Evolutionary conservation across 2,329 filamentous ascomycete genomes (phyloP).

Genomic region (Chrysoporthe puriensis): DNA sequence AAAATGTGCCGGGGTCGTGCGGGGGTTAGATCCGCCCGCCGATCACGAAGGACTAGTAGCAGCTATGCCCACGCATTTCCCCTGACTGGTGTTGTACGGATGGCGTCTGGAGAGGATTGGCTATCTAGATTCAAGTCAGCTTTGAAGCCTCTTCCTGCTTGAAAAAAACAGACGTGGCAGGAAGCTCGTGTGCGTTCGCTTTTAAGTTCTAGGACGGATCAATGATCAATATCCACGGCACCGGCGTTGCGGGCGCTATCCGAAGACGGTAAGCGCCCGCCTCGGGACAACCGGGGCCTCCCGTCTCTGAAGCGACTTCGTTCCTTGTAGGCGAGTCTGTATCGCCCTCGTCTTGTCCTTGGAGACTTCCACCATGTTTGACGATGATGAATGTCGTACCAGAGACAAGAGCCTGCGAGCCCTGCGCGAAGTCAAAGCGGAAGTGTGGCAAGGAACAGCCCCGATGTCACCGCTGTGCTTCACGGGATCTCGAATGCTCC

Average conservation of each 20-base stretch:
- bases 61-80: too few relatives aligned
- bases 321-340: not conserved
- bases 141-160: too few relatives aligned
- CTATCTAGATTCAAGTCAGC: too few relatives aligned
- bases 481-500: slow-evolving; percentile 17
- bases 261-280: not conserved
- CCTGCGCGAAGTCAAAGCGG: slow-evolving; percentile 21
- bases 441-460: slow-evolving; percentile 24
- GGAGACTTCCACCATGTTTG: not conserved
- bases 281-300: not conserved
- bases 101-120: too few relatives aligned
- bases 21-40: too few relatives aligned
- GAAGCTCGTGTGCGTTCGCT: too few relatives aligned
- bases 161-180: too few relatives aligned
- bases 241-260: slow-evolving; percentile 3
- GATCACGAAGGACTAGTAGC: too few relatives aligned
- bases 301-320: not conserved
- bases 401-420: slow-evolving; percentile 23
- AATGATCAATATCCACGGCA: too few relatives aligned
- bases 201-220: too few relatives aligned
- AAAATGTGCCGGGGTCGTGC: too few relatives aligned
- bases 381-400: slow-evolving; percentile 13
- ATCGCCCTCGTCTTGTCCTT: not conserved
- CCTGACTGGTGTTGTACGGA: too few relatives aligned
- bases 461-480: slow-evolving; percentile 19